These are phyloP conservation scores for Ploettnerulaceae sp. DNA, from an alignment of 2,329 filamentous ascomycete genomes.

Conservation along the genomic window DNA sequence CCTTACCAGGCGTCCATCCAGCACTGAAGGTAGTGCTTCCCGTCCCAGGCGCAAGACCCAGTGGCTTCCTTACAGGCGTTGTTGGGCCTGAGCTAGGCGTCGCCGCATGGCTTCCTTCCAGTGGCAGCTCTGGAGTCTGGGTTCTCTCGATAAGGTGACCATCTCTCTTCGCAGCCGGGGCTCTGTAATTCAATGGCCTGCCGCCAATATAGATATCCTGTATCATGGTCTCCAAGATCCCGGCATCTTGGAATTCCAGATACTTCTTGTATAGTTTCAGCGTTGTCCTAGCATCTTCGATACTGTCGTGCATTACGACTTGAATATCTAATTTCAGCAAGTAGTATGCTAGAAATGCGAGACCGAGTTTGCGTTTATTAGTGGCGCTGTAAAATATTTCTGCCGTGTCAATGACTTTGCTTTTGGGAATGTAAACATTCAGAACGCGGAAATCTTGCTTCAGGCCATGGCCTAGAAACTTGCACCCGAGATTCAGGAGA, in stretches of 20 bases:
- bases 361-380: constrained; percentile 78
- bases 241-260: constrained; percentile 81
- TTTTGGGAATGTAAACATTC: constrained; percentile 90
- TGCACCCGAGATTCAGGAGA: constrained; percentile 86
- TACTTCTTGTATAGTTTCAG: constrained; percentile 86
- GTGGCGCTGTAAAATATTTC: constrained; percentile 81
- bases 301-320: constrained; percentile 85
- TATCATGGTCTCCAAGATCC: constrained; percentile 76
- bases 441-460: constrained; percentile 96
- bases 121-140: constrained; percentile 50
- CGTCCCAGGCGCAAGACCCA: constrained; percentile 34
- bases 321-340: constrained; percentile 94
- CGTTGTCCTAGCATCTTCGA: constrained; percentile 90
- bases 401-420: constrained; percentile 91
- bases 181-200: constrained; percentile 53
- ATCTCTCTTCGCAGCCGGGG: constrained; percentile 44
- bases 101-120: constrained; percentile 25
- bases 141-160: constrained; percentile 42
- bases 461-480: constrained; percentile 89
- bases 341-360: constrained; percentile 88
- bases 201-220: constrained; percentile 76
- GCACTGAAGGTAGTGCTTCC: constrained; percentile 35
- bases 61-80: constrained; percentile 44
- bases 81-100: constrained; percentile 35
- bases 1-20: constrained; percentile 45